Evolutionary conservation across 169 alveolate genomes (phyloP), one percentile per base, ranked within the genome.

Genomic region (Plasmodium gallinaceum): DNA sequence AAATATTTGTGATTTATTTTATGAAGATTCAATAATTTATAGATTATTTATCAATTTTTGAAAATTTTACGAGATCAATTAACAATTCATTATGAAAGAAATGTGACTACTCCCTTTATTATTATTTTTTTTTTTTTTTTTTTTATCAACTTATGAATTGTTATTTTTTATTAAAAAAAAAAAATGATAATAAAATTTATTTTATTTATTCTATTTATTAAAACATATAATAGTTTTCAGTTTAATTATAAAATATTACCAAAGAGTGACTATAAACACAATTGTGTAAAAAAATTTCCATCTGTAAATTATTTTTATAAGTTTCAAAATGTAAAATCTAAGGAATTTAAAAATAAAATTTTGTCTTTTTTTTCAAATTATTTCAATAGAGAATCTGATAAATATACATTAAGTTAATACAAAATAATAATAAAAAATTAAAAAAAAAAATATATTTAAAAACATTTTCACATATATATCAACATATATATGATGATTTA

Each of bases 311-410:
- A 83, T 57, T 52, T 57, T 26, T 58, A 68, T 83, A 83, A 61
- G 37, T 71, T 20, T 65, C 42, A 66, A 54, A 68, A 54, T 45
- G 42, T 20, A 42, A 20, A 68, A 37, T 45, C 61, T 37, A 66
- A 74, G 26, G 42, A 68, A 68, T 68, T 14, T 60, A 66, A 52
- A 80, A 80, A 86, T 61, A 71, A 71, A 66, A 18, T 86, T 7
- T 71, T 72, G 73, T 86, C 92, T 48, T 86, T 86, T 46, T 58
- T 86, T 86, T 86, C 92, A 37, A 86, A 72, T 46, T 86, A 58
- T 14, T 86, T 86, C 32, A 61, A 72, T 20, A 60, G 52, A 57
- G 92, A 86, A 52, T 24, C 54, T 8, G 76, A 86, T 58, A 86
- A 73, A 61, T 86, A 60, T 71, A 48, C 32, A 32, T 65, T 86